Evolutionary conservation across 2,329 filamentous ascomycete genomes (phyloP), one percentile per base, ranked within the genome.

Genomic region (Colletotrichum ledebouriae): DNA sequence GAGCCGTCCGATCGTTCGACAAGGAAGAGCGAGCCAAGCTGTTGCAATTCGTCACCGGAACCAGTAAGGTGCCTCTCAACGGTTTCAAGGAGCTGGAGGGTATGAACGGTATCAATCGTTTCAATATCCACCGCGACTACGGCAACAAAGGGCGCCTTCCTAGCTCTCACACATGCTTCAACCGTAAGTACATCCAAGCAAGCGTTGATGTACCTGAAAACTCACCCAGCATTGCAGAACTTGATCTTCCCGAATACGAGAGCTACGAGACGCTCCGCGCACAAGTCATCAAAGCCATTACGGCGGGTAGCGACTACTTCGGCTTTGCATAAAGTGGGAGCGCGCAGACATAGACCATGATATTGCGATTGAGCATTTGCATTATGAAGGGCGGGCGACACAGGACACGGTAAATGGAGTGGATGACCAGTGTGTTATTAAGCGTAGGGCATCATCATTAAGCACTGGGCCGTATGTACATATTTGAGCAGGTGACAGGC

Each of bases 31-130:
- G 94, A 69, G 96, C 96, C 74, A 99, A 99, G 81, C 84, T 99
- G 71, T 87, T 99, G 50, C 96, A 99, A 77, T 99, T 99, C 78
- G 96, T 99, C 73, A 99, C 97, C 1, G 96, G 96, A 78, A 99
- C 97, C 17, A 97, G 93, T 79, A 99, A 99, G 82, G 97, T 99
- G 53, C 96, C 96, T 44, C 89, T 99, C 57, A 99, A 99, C 74
- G 96, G 96, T 12, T 99, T 99, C 87, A 98, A 97, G 83, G 96
- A 99, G 80, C 88, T 99, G 6, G 97, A 99, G 83, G 97, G 96
- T 73, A 99, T 99, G 96, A 98, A 99, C 77, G 96, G 96, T 44
- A 91, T 98, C 79, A 97, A 92, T 80, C 91, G 94, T 72, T 99
- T 99, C 89, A 99, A 98, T 79, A 98, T 99, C 71, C 96, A 99